Base-by-base conservation (phyloP, 2,329 filamentous ascomycete species). In the Hymenoscyphus fructigenus region DNA sequence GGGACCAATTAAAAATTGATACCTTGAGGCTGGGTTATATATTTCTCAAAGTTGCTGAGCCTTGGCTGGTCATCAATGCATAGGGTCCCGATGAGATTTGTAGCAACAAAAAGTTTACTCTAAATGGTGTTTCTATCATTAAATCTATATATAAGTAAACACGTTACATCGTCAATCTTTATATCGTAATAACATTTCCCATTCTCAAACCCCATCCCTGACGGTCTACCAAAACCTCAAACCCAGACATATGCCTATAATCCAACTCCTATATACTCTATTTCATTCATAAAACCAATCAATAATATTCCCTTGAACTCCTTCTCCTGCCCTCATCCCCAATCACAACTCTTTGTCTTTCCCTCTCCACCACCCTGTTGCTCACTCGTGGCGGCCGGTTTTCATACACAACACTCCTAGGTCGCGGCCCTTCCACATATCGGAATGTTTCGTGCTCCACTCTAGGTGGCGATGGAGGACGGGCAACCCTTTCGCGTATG, bases 251-350 rank as follows among this genome's bases (percentile, higher is more conserved):
- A 26, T 26, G 47, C 7, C 44, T 20, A 14, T 23, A 26, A 53
- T 2, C 47, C 47, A 15, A 53, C 47, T 53, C 47, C 47, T 14
- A 23, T 26, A 23, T 47, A 47, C 41, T 12, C 47, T 20, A 50
- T 50, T 50, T 20, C n/a, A 23, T 2, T 50, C 44, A 14, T 14
- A 9, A 44, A 44, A n/a, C 23, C 4, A 53, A 53, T 53, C 70
- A 61, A 68, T 72, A 71, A 65, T 72, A 73, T 61, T 73, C 71
- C 62, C 68, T 70, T 65, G 47, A 53, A 53, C 47, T 26, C 47
- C 47, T 53, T 53, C 71, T 71, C 64, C 71, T 68, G 28, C 68
- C 70, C n/a, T 65, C 70, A 69, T 71, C 70, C 55, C 71, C 69
- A 65, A 72, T 59, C 9, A 73, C 66, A 2, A 72, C 68, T 53